phyloP scores from a whole-genome alignment of 1,284 basidiomycete genomes.

The Trichosporon asahii region DNA sequence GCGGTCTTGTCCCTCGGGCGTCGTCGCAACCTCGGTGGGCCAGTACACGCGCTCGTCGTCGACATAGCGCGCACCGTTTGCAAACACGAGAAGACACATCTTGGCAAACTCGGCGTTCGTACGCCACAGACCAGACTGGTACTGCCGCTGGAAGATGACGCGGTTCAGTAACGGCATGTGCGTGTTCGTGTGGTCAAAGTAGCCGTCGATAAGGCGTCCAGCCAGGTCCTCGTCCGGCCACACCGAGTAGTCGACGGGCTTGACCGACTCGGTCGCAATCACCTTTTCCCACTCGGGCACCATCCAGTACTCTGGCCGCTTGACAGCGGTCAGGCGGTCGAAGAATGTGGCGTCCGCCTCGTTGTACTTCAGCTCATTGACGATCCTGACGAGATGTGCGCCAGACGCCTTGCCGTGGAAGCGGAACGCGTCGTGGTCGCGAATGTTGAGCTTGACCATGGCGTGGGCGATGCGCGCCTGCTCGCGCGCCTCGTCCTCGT shows the following conservation, averaged over 20 bases:
- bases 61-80: slow-evolving; percentile 66
- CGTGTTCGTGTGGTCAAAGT: slow-evolving; percentile 63
- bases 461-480: slow-evolving; percentile 31
- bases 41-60: slow-evolving; percentile 62
- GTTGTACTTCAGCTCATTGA: slow-evolving; percentile 62
- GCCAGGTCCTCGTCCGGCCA: slow-evolving; percentile 60
- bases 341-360: slow-evolving; percentile 29
- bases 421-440: slow-evolving; percentile 51
- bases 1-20: slow-evolving; percentile 43
- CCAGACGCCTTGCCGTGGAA: slow-evolving; percentile 73
- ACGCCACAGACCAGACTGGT: slow-evolving; percentile 61
- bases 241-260: slow-evolving; percentile 38
- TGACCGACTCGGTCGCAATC: slow-evolving; percentile 41
- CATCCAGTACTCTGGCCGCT: slow-evolving; percentile 47
- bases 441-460: slow-evolving; percentile 39
- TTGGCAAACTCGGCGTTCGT: slow-evolving; percentile 64
- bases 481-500: slow-evolving; percentile 27
- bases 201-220: slow-evolving; percentile 62
- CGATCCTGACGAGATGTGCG: slow-evolving; percentile 62
- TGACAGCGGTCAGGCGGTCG: slow-evolving; percentile 33
- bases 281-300: slow-evolving; percentile 50
- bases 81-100: slow-evolving; percentile 69
- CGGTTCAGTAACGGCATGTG: slow-evolving; percentile 73
- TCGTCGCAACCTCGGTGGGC: slow-evolving; percentile 44
- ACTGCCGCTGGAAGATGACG: slow-evolving; percentile 64